Conservation (phyloP, 805 yeast genomes). For the Myxozyma neglecta region DNA sequence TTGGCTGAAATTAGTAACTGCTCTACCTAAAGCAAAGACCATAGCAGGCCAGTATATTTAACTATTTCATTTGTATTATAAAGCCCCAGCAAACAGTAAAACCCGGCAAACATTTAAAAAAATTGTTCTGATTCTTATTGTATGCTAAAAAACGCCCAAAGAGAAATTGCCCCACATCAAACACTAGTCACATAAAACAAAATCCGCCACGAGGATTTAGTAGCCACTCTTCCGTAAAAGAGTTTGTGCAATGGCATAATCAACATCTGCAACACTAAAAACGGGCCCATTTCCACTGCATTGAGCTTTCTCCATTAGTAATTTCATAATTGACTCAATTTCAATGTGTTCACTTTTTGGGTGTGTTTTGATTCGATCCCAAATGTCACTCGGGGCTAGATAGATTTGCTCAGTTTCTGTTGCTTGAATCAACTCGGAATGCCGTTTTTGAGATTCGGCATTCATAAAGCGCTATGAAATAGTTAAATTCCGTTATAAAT, state of each 20-base stretch:
- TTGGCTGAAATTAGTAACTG: too few species aligned
- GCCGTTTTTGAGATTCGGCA: neutral
- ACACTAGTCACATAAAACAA: too few species aligned
- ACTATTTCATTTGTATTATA: too few species aligned
- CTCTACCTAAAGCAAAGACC: too few species aligned
- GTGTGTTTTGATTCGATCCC: constrained; percentile 20
- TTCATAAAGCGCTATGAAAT: neutral
- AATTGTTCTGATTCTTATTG: too few species aligned
- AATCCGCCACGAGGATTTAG: neutral
- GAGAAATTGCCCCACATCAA: too few species aligned
- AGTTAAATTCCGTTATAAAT: neutral
- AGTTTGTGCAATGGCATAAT: constrained; percentile 9
- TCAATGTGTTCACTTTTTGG: constrained; percentile 15
- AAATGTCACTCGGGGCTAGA: constrained; percentile 13
- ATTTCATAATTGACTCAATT: constrained; percentile 1
- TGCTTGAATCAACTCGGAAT: neutral
- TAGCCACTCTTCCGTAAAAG: neutral
- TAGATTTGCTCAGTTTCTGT: neutral
- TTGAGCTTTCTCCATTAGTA: constrained; percentile 8
- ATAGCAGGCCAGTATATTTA: too few species aligned
- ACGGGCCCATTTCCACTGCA: constrained; percentile 27
- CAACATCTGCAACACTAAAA: constrained; percentile 14
- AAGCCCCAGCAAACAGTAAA: too few species aligned
- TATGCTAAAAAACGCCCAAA: too few species aligned
- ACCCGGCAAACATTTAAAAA: too few species aligned